Conservation (phyloP, 768 basidiomycete genomes). For the Cystobasidium onofrii region DNA sequence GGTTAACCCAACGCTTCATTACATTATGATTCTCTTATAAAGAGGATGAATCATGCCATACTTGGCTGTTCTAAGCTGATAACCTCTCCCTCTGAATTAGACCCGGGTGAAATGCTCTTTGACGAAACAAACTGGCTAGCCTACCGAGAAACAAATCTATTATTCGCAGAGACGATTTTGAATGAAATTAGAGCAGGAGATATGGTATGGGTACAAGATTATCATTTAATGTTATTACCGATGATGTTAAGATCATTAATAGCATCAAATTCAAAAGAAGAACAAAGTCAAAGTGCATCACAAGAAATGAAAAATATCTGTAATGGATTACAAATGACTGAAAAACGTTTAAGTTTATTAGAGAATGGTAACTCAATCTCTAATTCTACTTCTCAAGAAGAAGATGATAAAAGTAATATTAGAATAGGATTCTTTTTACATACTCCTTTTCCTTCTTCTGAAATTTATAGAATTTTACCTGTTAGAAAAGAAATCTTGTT, state of each 20-base stretch:
- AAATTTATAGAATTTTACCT: slow-evolving; percentile 91
- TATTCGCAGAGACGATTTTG: slow-evolving; percentile 82
- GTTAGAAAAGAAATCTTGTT: slow-evolving; percentile 96
- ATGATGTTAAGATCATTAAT: slow-evolving; percentile 33
- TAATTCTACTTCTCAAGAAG: not conserved
- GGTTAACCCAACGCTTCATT: not conserved
- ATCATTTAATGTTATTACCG: slow-evolving; percentile 36
- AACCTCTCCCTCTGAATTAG: slow-evolving; percentile 43
- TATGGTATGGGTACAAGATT: slow-evolving; percentile 92
- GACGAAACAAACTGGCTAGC: slow-evolving; percentile 98
- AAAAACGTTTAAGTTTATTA: not conserved
- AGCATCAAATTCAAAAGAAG: slow-evolving; percentile 9
- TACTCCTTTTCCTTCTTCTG: slow-evolving; percentile 94
- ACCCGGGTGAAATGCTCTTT: slow-evolving; percentile 99
- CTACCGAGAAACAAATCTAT: slow-evolving; percentile 90
- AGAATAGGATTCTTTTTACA: slow-evolving; percentile 99
- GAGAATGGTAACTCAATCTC: not conserved
- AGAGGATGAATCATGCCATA: too few species aligned
- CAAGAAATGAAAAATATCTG: not conserved
- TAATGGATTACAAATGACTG: slow-evolving; percentile 13
- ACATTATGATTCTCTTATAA: not conserved
- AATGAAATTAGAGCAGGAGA: slow-evolving; percentile 70
- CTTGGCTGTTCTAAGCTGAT: not conserved
- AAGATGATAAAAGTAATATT: slow-evolving; percentile 47
- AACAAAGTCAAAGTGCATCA: not conserved